Conservation (phyloP, 129 eudicot species). For the Apium graveolens region DNA sequence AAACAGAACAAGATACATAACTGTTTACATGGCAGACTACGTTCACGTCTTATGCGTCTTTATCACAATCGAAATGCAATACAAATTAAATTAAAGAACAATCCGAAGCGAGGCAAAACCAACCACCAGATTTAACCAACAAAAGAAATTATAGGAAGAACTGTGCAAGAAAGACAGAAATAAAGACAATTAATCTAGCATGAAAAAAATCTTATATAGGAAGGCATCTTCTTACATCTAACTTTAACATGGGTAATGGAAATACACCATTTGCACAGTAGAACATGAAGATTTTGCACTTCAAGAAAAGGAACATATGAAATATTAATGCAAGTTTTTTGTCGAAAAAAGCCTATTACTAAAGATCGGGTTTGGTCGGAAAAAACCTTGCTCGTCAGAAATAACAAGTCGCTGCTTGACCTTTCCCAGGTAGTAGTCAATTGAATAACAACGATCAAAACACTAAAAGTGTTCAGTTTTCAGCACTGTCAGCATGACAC, state of each 20-base stretch:
- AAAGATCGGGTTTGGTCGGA: too few species aligned
- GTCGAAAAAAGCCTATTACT: too few species aligned
- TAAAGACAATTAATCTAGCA: neutral
- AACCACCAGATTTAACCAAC: neutral
- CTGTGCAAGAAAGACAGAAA: neutral
- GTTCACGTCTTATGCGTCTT: neutral
- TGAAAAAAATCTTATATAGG: too few species aligned
- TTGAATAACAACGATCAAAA: too few species aligned
- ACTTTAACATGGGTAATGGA: neutral
- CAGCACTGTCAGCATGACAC: neutral
- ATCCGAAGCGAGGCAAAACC: neutral
- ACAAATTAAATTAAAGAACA: neutral
- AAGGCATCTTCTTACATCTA: neutral
- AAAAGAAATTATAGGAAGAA: neutral
- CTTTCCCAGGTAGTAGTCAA: too few species aligned
- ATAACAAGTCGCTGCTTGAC: too few species aligned
- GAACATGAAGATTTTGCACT: neutral
- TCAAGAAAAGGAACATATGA: too few species aligned
- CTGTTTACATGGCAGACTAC: neutral
- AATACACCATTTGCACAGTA: neutral
- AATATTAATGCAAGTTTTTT: too few species aligned
- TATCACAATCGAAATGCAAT: neutral
- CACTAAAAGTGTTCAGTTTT: neutral
- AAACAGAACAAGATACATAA: conserved; percentile 3
- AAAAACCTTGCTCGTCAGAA: too few species aligned